Evolutionary conservation across 768 basidiomycete species (phyloP).

Genomic region (Clitopilus passeckerianus): DNA sequence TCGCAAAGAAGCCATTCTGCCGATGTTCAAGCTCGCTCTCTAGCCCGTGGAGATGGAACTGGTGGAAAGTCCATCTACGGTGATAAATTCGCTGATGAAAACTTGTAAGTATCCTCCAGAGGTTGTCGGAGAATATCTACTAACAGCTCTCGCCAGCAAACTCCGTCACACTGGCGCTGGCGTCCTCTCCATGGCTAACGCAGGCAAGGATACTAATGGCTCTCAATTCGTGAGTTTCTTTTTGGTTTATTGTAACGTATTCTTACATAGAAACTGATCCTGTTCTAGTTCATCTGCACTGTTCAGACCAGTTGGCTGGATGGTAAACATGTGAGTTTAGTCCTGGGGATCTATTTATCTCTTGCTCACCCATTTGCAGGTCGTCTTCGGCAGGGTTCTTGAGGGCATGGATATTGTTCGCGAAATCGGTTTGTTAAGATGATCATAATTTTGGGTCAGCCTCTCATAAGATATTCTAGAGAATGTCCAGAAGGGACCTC

Average conservation of each 20-base stretch:
- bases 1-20: not conserved
- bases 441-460: not conserved
- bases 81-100: constrained; percentile 27
- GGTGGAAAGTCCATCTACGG: constrained; percentile 58
- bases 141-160: constrained; percentile 53
- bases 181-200: constrained; percentile 91
- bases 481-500: constrained; percentile 60
- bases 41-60: constrained; percentile 69
- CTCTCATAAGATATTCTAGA: constrained; percentile 39
- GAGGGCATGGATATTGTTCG: constrained; percentile 89
- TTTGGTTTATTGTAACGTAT: not conserved
- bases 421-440: constrained; percentile 53
- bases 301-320: constrained; percentile 86
- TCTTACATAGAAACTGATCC: not conserved
- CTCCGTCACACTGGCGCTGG: constrained; percentile 90
- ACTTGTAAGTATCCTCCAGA: not conserved
- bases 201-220: constrained; percentile 90
- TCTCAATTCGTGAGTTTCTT: constrained; percentile 76
- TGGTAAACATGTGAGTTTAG: constrained; percentile 62
- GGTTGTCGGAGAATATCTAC: not conserved
- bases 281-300: constrained; percentile 84
- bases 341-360: not conserved
- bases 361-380: constrained; percentile 32
- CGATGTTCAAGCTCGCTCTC: not conserved
- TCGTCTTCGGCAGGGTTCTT: constrained; percentile 89